Base-by-base conservation (phyloP, 345 rosid genomes). In the Crucihimalaya himalaica region DNA sequence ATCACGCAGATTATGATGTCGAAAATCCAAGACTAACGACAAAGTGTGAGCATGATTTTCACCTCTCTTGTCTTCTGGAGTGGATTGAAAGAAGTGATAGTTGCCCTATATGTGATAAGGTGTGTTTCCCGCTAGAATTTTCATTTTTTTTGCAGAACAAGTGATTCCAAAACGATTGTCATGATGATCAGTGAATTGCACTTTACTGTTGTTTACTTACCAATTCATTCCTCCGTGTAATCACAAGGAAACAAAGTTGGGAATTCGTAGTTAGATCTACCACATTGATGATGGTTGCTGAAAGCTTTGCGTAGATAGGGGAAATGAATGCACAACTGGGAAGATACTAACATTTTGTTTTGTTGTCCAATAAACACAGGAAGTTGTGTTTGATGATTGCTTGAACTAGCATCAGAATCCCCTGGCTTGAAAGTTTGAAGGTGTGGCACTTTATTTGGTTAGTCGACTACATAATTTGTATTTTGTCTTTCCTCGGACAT, bases 21-120 rank as follows among this genome's bases (percentile, higher is more conserved):
- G 96, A 89, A 79, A 94, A 89, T 83, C 97, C 98, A 39, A 89
- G 83, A 84, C 81, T 91, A 57, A 64, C 79, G 46, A 91, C 97
- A 16, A 83, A 83, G 45, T 94, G 97, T 42, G 89, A 91, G 53
- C 98, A 94, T 72, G 89, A 82, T 83, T 94, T 83, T 72, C 98
- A 94, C 81, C 84, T 93, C 23, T 79, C 94, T 2, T 93, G 97
- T 80, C 86, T 93, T 70, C 79, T 91, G 57, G 98, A 91, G 68
- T 93, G 98, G 98, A 86, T 86, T 82, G 98, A 93, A 85, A 86
- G 96, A 81, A 93, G 97, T 43, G 91, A 89, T 45, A 55, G 72
- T 45, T 93, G 98, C 79, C 98, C 97, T 55, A 86, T 91, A 13
- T 93, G 98, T 46, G 88, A 88, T 81, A 83, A 89, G 98, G 98